Evolutionary conservation across 2,329 filamentous ascomycete species (phyloP).

Genomic region (Aspergillus carbonarius): DNA sequence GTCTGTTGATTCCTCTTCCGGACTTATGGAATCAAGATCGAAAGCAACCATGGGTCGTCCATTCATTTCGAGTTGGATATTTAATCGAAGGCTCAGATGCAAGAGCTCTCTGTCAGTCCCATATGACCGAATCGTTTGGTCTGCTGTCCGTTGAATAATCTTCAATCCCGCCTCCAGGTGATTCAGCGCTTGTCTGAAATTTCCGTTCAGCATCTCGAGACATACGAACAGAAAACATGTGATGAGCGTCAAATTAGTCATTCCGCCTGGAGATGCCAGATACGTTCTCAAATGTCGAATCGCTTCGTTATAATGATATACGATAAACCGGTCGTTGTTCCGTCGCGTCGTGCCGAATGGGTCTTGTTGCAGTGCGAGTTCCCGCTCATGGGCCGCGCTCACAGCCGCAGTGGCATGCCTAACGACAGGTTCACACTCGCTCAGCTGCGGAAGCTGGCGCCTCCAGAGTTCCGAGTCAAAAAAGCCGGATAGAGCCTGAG

Average conservation of each 20-base stretch:
- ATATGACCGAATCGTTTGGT: neutral
- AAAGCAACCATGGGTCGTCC: constrained; percentile 12
- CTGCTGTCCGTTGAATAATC: constrained; percentile 13
- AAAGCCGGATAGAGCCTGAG: neutral
- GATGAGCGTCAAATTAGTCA: constrained; percentile 16
- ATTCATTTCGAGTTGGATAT: constrained; percentile 23
- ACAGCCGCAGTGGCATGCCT: constrained; percentile 54
- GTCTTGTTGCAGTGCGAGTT: constrained; percentile 47
- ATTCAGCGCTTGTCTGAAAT: constrained; percentile 18
- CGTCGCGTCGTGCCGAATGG: neutral
- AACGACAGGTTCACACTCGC: constrained; percentile 47
- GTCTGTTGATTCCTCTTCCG: neutral
- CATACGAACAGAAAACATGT: constrained; percentile 25
- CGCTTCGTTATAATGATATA: neutral
- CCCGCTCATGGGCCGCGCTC: constrained; percentile 43
- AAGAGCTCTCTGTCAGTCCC: constrained; percentile 22
- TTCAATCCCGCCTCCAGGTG: constrained; percentile 23
- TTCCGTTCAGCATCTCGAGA: constrained; percentile 22
- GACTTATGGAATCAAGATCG: neutral
- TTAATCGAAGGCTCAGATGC: constrained; percentile 19
- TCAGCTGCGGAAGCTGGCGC: constrained; percentile 51
- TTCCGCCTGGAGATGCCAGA: constrained; percentile 21
- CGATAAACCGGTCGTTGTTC: neutral
- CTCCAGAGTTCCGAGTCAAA: constrained; percentile 23
- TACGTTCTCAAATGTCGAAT: constrained; percentile 30